Conservation (phyloP, 148 eudicot genomes). For the Fagopyrum esculentum region DNA sequence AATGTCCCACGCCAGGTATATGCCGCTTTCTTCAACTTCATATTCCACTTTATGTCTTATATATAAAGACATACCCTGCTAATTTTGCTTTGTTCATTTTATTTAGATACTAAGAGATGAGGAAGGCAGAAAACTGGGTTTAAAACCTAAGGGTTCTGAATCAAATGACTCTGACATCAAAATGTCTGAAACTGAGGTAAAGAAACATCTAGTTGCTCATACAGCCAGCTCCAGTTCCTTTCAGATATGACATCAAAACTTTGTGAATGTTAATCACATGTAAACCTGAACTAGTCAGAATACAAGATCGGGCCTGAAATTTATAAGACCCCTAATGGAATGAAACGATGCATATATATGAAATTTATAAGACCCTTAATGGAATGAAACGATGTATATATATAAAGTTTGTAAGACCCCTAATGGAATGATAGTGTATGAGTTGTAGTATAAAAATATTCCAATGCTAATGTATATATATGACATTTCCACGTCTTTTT, state of each 20-base stretch:
- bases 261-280: not conserved
- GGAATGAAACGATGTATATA: too few relatives aligned
- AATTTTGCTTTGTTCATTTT: not conserved
- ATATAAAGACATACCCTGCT: not conserved
- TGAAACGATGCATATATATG: not conserved
- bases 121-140: slow-evolving; percentile 80
- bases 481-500: not conserved
- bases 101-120: slow-evolving; percentile 71
- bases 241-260: not conserved
- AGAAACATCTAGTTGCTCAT: not conserved
- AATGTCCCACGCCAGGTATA: slow-evolving; percentile 84
- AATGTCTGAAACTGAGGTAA: slow-evolving; percentile 85
- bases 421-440: slow-evolving; percentile 21
- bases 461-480: not conserved
- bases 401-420: slow-evolving; percentile 16
- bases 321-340: not conserved
- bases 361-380: slow-evolving; percentile 16
- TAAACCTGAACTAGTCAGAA: slow-evolving; percentile 35
- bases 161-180: slow-evolving; percentile 62
- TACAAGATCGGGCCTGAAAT: slow-evolving; percentile 58
- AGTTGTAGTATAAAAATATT: slow-evolving; percentile 42
- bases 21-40: not conserved
- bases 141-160: slow-evolving; percentile 56
- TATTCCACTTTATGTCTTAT: not conserved
- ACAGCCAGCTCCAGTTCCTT: not conserved